A percentile compares a stretch with the other conserved stretches of the same genome.
Evolutionary conservation across 495 filamentous ascomycete species (phyloP).

Genomic region (Penicillium salamii): DNA sequence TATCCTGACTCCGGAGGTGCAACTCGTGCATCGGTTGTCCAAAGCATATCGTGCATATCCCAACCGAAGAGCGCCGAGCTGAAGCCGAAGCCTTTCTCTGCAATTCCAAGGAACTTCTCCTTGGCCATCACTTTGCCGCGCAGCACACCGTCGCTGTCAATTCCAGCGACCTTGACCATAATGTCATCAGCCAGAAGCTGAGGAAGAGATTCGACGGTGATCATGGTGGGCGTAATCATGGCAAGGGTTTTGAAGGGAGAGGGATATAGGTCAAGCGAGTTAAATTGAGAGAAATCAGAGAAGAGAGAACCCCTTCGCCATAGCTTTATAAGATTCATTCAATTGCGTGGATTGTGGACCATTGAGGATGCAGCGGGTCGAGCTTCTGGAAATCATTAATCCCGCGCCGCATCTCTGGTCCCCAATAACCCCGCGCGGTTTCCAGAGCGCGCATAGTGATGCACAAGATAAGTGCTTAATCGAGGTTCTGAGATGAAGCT

Average conservation of each 20-base stretch:
- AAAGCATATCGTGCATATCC: slow-evolving; percentile 93
- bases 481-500: background rate
- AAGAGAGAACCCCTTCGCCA: background rate
- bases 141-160: slow-evolving; percentile 83
- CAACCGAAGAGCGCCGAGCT: slow-evolving; percentile 93
- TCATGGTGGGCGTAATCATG: slow-evolving; percentile 13
- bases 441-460: background rate
- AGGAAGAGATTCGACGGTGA: slow-evolving; percentile 39
- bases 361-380: background rate
- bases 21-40: slow-evolving; percentile 74
- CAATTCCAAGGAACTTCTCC: slow-evolving; percentile 85
- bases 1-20: slow-evolving; percentile 87
- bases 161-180: slow-evolving; percentile 80
- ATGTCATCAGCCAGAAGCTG: slow-evolving; percentile 65
- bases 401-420: background rate
- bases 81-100: slow-evolving; percentile 79
- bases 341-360: slow-evolving; percentile 1
- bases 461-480: background rate
- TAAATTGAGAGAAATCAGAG: background rate
- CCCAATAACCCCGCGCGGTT: slow-evolving; percentile 1
- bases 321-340: slow-evolving; percentile 8
- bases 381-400: slow-evolving; percentile 3
- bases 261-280: background rate
- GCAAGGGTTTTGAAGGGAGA: background rate
- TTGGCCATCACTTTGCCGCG: slow-evolving; percentile 91